A percentile compares a stretch with the other conserved stretches of the same genome.
Evolutionary conservation across 257 asterid genomes (phyloP).

Genomic region (Solanum chmielewskii): DNA sequence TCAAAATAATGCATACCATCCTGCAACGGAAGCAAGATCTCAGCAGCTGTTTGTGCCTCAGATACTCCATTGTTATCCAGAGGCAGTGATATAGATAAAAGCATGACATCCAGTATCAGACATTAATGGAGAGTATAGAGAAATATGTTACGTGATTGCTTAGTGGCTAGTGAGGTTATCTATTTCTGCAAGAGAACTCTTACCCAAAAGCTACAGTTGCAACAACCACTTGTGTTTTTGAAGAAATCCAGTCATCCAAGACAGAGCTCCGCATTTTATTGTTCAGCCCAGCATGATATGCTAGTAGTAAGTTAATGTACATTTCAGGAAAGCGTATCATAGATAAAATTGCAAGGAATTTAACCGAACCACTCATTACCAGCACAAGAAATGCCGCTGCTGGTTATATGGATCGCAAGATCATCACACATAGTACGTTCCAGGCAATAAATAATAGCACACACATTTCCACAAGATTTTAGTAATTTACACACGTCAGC

Average conservation of each 20-base stretch:
- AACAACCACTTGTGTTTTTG: constrained; percentile 82
- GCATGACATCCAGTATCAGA: constrained; percentile 10
- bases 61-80: constrained; percentile 31
- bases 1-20: constrained; percentile 55
- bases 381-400: constrained; percentile 68
- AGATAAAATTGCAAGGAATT: not conserved
- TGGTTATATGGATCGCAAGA: constrained; percentile 63
- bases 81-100: constrained; percentile 10
- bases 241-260: constrained; percentile 85
- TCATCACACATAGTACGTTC: constrained; percentile 87
- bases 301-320: constrained; percentile 23
- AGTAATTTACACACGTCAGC: constrained; percentile 73
- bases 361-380: constrained; percentile 35
- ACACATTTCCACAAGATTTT: constrained; percentile 64
- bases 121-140: not conserved
- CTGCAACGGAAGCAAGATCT: constrained; percentile 48
- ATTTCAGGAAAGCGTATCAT: constrained; percentile 3
- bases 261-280: constrained; percentile 71
- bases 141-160: not conserved
- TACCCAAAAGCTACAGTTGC: constrained; percentile 99
- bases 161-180: not conserved
- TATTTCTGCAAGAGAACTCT: constrained; percentile 6
- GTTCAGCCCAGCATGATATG: constrained; percentile 94
- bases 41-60: constrained; percentile 22
- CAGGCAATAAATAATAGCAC: constrained; percentile 91